Evolutionary conservation across 768 basidiomycete species (phyloP), one percentile per base, ranked within the genome.

Genomic region (Pleurotus tuoliensis): DNA sequence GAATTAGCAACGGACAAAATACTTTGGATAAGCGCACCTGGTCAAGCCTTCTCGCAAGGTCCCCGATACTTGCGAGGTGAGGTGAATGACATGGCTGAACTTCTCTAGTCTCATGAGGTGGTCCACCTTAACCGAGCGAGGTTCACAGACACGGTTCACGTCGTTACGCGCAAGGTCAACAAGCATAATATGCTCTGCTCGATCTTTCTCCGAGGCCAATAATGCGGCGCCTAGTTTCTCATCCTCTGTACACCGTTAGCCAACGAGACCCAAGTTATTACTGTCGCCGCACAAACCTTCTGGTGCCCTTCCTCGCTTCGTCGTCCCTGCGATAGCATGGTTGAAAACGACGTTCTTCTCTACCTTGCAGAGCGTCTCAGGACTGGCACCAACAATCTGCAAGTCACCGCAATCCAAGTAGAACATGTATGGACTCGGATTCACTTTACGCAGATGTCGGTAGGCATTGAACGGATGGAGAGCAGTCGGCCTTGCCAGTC

Each of bases 341-440:
- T 98, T 98, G 70, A 81, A 96, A 3, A 99, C 96, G 57, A 91
- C 87, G 66, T 94, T 91, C 65, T 78, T 82, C 70, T 92, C 87
- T 20, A 99, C 94, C 69, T 95, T 98, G 75, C 97, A 98, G 3
- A 99, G 77, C 4, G 95, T 98, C 73, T 99, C 97, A 0, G 97
- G 97, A 63, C 93, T 96, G 1, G 97, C 97, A 9, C 97, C 97
- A n/a, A 98, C 94, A 37, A 99, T 79, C 70, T 98, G 94, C 9
- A 96, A 67, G 55, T 92, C 92, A 4, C 92, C 91, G 62, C 94
- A 96, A 64, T 98, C 92, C 63, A 99, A 70, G 68, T 94, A 99
- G 73, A 95, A 99, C 95, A 97, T 98, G 73, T 99, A 98, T 13
- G 97, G 97, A 55, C 93, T 96, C 1, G 97, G 97, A 64, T 99